Percentiles rank a stretch among this genome's conserved stretches.
Conservation (phyloP, 2,329 filamentous ascomycete genomes). For the Hypoxylon sp. region DNA sequence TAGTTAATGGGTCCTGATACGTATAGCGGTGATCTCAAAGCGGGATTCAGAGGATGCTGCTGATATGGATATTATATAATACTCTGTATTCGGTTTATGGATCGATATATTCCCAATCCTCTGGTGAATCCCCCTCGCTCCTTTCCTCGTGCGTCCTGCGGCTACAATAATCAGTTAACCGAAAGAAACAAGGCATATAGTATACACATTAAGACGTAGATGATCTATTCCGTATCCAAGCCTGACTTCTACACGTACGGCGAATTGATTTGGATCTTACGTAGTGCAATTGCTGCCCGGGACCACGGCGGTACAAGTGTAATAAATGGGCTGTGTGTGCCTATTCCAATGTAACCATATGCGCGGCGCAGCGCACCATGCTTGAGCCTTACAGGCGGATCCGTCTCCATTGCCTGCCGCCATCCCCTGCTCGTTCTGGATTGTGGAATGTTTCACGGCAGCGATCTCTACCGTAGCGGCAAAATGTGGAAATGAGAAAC, state of each 20-base stretch:
- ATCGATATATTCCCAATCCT: neutral
- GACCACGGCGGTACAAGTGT: no score
- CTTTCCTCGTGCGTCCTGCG: neutral
- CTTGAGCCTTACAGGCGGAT: constrained; percentile 28
- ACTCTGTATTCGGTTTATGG: neutral
- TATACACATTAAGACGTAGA: neutral
- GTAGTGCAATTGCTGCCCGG: no score
- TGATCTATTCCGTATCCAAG: neutral
- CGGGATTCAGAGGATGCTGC: neutral
- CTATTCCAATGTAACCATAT: constrained; percentile 2
- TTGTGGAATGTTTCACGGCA: constrained; percentile 30
- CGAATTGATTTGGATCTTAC: no score
- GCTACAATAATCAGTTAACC: neutral
- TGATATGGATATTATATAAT: no score
- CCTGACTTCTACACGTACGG: no score
- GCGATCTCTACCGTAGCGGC: neutral
- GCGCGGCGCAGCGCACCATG: neutral
- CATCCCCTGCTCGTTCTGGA: constrained; percentile 14
- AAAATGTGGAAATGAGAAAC: no score
- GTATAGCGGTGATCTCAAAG: neutral
- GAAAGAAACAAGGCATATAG: neutral
- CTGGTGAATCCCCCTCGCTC: neutral
- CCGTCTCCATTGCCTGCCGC: constrained; percentile 16
- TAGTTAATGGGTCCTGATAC: neutral
- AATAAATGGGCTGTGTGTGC: neutral